A percentile compares a stretch with the other conserved stretches of the same genome.
These are phyloP conservation scores for Didymella sp. DNA, from an alignment of 2,329 filamentous ascomycete genomes.

Conservation along the genomic window DNA sequence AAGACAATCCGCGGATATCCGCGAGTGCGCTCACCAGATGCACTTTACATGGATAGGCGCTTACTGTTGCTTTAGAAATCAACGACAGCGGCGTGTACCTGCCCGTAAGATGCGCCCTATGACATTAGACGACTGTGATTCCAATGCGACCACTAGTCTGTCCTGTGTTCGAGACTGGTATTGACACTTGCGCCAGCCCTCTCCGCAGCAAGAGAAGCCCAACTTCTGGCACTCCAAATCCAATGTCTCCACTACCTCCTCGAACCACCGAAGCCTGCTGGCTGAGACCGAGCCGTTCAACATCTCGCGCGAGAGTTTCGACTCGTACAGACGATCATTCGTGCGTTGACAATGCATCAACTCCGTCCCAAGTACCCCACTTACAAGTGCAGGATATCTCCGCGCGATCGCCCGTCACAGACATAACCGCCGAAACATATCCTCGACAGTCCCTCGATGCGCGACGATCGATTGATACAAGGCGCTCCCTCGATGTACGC, in stretches of 20 bases:
- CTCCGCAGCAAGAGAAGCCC: slow-evolving; percentile 88
- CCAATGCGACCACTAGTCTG: slow-evolving; percentile 5
- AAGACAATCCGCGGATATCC: slow-evolving; percentile 30
- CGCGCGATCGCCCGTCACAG: slow-evolving; percentile 78
- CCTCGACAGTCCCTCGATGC: slow-evolving; percentile 60
- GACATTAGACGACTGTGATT: not conserved
- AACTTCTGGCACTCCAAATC: slow-evolving; percentile 71
- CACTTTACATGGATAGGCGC: slow-evolving; percentile 27
- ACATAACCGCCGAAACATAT: slow-evolving; percentile 59
- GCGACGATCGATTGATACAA: slow-evolving; percentile 82
- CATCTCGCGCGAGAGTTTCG: slow-evolving; percentile 95
- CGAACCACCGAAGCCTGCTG: slow-evolving; percentile 68
- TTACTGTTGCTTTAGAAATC: slow-evolving; percentile 70
- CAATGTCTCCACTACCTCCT: slow-evolving; percentile 58
- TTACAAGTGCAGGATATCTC: slow-evolving; percentile 76
- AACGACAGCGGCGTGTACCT: slow-evolving; percentile 95
- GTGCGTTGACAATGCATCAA: slow-evolving; percentile 62
- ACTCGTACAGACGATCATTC: slow-evolving; percentile 94
- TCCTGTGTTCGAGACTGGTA: slow-evolving; percentile 4
- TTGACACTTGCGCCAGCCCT: slow-evolving; percentile 59
- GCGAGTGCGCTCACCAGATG: not conserved
- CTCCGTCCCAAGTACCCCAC: slow-evolving; percentile 14
- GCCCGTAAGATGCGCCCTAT: slow-evolving; percentile 66
- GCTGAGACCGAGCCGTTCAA: slow-evolving; percentile 91
- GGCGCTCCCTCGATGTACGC: slow-evolving; percentile 59